Percentiles rank a stretch among this genome's conserved stretches.
Evolutionary conservation across 148 eudicot species (phyloP).

Genomic region (Pharnaceum exiguum): DNA sequence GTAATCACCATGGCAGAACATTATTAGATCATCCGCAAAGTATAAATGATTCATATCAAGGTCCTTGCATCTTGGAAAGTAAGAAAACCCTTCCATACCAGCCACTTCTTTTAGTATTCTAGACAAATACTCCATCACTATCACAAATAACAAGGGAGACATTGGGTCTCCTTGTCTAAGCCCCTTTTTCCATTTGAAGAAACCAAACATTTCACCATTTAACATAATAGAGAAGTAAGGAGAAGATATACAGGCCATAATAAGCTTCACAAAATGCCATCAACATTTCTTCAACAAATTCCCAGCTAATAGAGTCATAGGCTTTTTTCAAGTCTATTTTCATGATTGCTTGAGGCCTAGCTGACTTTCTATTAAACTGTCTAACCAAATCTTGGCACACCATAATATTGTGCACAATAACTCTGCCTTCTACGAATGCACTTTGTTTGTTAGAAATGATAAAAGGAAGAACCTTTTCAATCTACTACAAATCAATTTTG

Average conservation of each 20-base stretch:
- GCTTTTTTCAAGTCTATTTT: neutral
- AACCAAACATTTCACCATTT: neutral
- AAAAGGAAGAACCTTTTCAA: neutral
- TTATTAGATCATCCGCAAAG: neutral
- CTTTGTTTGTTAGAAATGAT: neutral
- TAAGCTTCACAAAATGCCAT: neutral
- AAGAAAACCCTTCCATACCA: neutral
- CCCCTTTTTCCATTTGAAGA: neutral
- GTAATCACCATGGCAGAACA: neutral
- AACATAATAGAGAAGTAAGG: neutral
- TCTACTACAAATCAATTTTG: neutral
- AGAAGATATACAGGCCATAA: neutral
- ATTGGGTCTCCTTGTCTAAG: neutral
- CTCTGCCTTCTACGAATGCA: neutral
- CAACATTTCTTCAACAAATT: neutral
- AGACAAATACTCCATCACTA: neutral
- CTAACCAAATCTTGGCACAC: neutral
- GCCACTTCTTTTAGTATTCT: neutral
- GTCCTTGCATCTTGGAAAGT: neutral
- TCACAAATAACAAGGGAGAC: neutral
- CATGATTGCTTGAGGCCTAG: neutral
- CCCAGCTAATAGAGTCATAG: neutral
- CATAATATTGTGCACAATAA: too few relatives aligned
- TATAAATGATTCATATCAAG: neutral
- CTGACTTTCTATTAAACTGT: neutral